Conservation (phyloP, 306 rosid genomes). For the Quercus engelmannii region DNA sequence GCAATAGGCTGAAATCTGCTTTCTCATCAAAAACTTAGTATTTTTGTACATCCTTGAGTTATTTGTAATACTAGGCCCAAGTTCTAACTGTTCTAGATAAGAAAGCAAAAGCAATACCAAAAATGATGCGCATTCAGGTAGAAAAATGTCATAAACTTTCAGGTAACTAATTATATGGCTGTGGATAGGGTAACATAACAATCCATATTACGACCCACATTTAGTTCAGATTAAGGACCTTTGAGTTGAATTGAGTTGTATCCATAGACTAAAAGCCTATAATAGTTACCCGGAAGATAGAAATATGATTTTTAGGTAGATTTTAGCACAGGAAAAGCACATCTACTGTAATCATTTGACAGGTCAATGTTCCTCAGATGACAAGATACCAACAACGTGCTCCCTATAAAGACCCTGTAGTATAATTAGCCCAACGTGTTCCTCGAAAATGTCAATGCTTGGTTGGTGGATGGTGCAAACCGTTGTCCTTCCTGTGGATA, state of each 20-base stretch:
- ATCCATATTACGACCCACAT: not conserved
- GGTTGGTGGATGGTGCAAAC: constrained; percentile 88
- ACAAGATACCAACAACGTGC: not conserved
- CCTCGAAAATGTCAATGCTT: constrained; percentile 75
- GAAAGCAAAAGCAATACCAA: too few species aligned
- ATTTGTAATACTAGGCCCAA: too few species aligned
- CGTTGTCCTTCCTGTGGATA: constrained; percentile 64
- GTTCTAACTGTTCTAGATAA: too few species aligned
- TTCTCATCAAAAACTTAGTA: too few species aligned
- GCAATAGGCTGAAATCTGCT: too few species aligned
- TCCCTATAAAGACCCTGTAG: not conserved
- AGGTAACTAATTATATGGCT: not conserved
- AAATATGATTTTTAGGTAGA: not conserved
- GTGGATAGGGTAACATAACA: not conserved
- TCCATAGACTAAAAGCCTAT: not conserved
- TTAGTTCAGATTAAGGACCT: not conserved
- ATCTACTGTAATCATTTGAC: not conserved
- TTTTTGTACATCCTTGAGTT: too few species aligned
- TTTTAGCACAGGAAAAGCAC: not conserved
- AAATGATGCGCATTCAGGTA: not conserved
- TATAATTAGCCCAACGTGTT: not conserved
- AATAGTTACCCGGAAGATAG: not conserved
- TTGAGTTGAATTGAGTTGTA: not conserved
- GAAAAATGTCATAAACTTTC: not conserved
- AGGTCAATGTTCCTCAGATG: not conserved